Evolutionary conservation across 345 rosid species (phyloP).

Genomic region (Ceriops tagal): DNA sequence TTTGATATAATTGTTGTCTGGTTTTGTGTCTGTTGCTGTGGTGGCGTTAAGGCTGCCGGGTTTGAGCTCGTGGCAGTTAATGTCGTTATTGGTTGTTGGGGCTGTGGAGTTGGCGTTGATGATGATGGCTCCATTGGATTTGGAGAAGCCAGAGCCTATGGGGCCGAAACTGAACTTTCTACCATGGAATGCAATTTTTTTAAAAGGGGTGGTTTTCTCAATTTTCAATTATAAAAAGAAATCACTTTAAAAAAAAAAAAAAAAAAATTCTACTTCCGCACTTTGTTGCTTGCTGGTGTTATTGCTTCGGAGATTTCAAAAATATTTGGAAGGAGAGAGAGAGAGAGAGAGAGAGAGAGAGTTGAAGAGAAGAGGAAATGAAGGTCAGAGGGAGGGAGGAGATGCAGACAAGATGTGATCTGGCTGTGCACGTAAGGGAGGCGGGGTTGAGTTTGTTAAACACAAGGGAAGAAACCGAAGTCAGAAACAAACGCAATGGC

Average conservation of each 20-base stretch:
- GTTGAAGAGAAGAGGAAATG: too few relatives aligned
- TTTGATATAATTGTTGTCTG: background rate
- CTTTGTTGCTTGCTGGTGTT: background rate
- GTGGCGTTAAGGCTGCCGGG: conserved; percentile 10
- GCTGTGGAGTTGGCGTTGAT: conserved; percentile 4
- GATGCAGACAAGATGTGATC: background rate
- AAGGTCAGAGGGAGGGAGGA: too few relatives aligned
- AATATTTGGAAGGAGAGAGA: background rate
- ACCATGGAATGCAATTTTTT: conserved; percentile 5
- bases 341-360: background rate
- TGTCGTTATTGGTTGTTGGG: conserved; percentile 4
- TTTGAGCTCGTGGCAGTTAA: conserved; percentile 7
- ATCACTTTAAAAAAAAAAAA: too few relatives aligned
- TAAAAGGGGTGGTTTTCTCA: background rate
- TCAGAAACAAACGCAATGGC: background rate
- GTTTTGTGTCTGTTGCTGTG: conserved; percentile 6
- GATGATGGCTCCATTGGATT: conserved; percentile 20
- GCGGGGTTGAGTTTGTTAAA: background rate
- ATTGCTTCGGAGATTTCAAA: background rate
- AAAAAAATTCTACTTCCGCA: too few relatives aligned
- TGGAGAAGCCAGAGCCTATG: conserved; percentile 10
- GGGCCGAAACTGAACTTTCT: conserved; percentile 12
- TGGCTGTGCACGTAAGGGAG: background rate
- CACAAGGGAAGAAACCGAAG: background rate
- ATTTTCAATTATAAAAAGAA: too few relatives aligned